Evolutionary conservation across 228 moss, liverwort and hornwort genomes (phyloP).

Genomic region (Sphagnum magellanicum): DNA sequence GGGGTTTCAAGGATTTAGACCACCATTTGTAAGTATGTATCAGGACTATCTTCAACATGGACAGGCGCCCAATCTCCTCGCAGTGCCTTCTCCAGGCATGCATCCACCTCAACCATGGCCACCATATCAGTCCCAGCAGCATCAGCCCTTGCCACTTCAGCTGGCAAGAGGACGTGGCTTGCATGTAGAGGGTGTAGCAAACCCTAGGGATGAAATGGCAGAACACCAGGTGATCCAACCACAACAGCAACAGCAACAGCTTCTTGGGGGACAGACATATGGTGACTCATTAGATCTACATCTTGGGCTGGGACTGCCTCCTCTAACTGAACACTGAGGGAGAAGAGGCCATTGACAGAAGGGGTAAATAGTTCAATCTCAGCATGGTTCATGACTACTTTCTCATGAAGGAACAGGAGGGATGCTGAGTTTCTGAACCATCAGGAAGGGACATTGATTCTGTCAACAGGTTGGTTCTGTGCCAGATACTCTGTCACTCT

Average conservation of each 20-base stretch:
- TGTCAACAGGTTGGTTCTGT: too few species aligned
- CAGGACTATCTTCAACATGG: conserved; percentile 33
- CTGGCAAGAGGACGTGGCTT: conserved; percentile 17
- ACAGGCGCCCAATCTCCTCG: conserved; percentile 28
- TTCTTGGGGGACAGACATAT: conserved; percentile 15
- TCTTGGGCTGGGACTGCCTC: conserved; percentile 48
- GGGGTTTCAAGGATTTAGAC: conserved; percentile 40
- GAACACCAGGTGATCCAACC: conserved; percentile 1
- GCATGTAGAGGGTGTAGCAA: conserved; percentile 18
- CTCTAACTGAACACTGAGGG: conserved; percentile 15
- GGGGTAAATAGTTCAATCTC: too few species aligned
- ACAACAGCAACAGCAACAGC: conserved; percentile 19
- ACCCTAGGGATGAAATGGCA: conserved; percentile 18
- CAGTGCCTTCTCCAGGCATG: conserved; percentile 34
- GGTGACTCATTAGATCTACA: conserved; percentile 57
- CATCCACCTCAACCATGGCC: conserved; percentile 40
- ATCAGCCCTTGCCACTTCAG: conserved; percentile 16
- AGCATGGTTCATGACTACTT: too few species aligned
- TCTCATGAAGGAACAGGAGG: too few species aligned
- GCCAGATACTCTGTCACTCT: too few species aligned
- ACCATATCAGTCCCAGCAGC: conserved; percentile 12
- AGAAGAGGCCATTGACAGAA: too few species aligned
- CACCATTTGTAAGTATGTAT: conserved; percentile 21
- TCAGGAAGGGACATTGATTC: too few species aligned
- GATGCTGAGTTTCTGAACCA: too few species aligned